Evolutionary conservation across 73 alveolate genomes (phyloP).

Genomic region (Effrenium voratum): DNA sequence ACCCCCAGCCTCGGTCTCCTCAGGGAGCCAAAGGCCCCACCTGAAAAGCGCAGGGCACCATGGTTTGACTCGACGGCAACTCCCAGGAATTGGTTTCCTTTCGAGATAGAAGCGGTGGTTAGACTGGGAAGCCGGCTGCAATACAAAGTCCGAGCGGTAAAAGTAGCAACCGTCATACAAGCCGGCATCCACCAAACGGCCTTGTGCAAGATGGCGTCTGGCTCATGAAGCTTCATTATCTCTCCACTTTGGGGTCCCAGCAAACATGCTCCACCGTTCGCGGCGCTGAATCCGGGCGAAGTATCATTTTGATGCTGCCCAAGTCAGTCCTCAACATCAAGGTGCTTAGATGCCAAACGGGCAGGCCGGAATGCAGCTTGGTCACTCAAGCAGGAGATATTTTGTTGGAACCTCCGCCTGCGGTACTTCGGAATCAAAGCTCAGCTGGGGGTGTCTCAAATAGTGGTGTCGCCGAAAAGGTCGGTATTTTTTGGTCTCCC

Average conservation of each 20-base stretch:
- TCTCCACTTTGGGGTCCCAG: neutral
- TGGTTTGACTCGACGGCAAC: neutral
- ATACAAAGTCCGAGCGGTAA: slow-evolving; percentile 72
- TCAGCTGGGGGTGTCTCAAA: too few relatives aligned
- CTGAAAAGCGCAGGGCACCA: neutral
- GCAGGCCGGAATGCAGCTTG: neutral
- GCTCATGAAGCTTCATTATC: neutral
- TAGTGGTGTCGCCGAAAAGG: too few relatives aligned
- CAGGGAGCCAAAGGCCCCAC: slow-evolving; percentile 91
- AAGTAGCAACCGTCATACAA: slow-evolving; percentile 79
- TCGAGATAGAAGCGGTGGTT: neutral
- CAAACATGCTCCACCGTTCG: slow-evolving; percentile 78
- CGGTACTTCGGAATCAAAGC: neutral
- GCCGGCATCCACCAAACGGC: slow-evolving; percentile 35
- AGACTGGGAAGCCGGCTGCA: neutral
- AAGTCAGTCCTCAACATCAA: slow-evolving; percentile 13
- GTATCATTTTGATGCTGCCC: slow-evolving; percentile 2
- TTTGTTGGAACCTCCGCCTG: neutral
- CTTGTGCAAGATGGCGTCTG: neutral
- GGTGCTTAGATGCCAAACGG: neutral
- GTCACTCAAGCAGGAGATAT: slow-evolving; percentile 54
- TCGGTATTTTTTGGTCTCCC: too few relatives aligned
- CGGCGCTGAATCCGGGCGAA: slow-evolving; percentile 86
- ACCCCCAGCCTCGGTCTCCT: slow-evolving; percentile 57
- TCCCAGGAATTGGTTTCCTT: neutral